phyloP scores from a whole-genome alignment of 2,329 filamentous ascomycete species.

The Penicillium sp. region DNA sequence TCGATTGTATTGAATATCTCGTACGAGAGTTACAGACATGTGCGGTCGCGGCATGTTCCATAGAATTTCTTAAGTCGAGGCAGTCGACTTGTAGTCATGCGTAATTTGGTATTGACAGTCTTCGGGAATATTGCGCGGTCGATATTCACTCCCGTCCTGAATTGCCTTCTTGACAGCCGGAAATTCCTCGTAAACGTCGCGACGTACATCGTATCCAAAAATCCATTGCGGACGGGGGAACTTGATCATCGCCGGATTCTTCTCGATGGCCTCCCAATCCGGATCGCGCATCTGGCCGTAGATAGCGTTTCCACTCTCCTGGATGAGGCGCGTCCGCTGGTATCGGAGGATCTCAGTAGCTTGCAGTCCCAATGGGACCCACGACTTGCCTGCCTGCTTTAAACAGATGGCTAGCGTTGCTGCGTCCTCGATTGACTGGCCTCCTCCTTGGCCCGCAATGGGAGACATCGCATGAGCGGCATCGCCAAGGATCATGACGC shows the following conservation, averaged over 20 bases:
- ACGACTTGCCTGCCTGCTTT: background rate
- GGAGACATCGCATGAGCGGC: slow-evolving; percentile 7
- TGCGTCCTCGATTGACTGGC: slow-evolving; percentile 10
- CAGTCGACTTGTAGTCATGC: slow-evolving; percentile 10
- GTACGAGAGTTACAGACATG: slow-evolving; percentile 1
- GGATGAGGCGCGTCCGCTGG: slow-evolving; percentile 11
- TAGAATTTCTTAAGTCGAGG: background rate
- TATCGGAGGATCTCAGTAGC: slow-evolving; percentile 5
- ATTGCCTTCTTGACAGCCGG: slow-evolving; percentile 14
- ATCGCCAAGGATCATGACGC: slow-evolving; percentile 11
- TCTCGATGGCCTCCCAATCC: slow-evolving; percentile 21
- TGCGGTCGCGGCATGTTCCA: background rate
- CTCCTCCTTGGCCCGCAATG: slow-evolving; percentile 8
- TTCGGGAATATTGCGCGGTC: slow-evolving; percentile 19
- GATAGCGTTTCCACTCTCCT: slow-evolving; percentile 7
- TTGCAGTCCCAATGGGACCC: background rate
- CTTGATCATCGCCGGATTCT: slow-evolving; percentile 17
- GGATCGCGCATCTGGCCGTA: slow-evolving; percentile 7
- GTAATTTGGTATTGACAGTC: slow-evolving; percentile 11
- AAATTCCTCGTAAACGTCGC: slow-evolving; percentile 23
- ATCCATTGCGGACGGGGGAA: slow-evolving; percentile 24
- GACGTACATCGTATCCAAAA: slow-evolving; percentile 24
- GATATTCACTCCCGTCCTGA: slow-evolving; percentile 17
- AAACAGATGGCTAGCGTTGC: slow-evolving; percentile 6
- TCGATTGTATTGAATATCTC: background rate